phyloP scores from a whole-genome alignment of 2,329 filamentous ascomycete species.

The Catunica adiposa region DNA sequence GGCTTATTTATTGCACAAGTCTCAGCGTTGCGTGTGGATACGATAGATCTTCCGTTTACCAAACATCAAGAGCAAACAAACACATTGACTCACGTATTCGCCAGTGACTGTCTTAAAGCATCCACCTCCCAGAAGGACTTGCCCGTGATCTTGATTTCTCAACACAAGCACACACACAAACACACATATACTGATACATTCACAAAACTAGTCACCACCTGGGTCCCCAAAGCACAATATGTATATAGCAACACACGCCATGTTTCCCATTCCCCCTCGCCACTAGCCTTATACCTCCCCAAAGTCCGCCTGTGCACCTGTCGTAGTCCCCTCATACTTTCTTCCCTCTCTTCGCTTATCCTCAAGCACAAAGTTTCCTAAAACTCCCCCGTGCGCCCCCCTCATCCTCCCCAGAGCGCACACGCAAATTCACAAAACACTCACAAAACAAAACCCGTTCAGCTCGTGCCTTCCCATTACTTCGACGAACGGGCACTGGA shows the following conservation, averaged over 20 bases:
- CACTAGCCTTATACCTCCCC: no score
- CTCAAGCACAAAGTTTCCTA: background rate
- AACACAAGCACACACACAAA: no score
- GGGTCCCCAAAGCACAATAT: no score
- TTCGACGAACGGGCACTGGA: no score
- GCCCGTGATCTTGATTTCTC: background rate
- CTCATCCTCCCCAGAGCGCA: background rate
- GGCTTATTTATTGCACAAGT: background rate
- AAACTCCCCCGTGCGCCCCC: background rate
- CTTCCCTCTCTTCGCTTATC: background rate
- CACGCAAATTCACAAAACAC: background rate
- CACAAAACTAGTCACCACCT: no score
- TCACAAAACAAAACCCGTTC: constrained; percentile 1
- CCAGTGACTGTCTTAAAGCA: background rate
- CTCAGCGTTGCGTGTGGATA: background rate
- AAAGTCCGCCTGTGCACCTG: background rate
- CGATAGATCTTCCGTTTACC: background rate
- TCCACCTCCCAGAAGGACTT: background rate
- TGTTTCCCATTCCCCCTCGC: no score
- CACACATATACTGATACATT: no score
- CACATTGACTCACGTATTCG: background rate
- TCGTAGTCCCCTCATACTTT: background rate
- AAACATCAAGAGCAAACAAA: background rate
- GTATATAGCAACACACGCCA: no score
- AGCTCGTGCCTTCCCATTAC: no score